Percentiles rank a stretch among this genome's conserved stretches.
Evolutionary conservation across 1,139 yeast species (phyloP).

Genomic region (Magnusiomyces starmeri): DNA sequence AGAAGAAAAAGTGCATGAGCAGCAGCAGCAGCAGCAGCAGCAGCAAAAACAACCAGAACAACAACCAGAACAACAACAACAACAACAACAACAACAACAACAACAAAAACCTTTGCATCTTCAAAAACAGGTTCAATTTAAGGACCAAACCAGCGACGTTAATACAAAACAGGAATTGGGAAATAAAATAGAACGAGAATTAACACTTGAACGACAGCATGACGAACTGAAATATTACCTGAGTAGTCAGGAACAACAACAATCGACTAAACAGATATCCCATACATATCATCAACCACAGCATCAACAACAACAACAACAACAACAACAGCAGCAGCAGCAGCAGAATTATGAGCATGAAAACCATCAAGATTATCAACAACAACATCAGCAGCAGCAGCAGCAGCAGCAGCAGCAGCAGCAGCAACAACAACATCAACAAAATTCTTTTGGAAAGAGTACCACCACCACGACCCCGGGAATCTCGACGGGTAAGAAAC

Average conservation of each 20-base stretch:
- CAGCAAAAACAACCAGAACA: too few relatives aligned
- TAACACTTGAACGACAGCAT: constrained; percentile 14
- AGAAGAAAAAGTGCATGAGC: too few relatives aligned
- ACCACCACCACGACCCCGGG: background rate
- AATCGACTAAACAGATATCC: background rate
- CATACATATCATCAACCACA: background rate
- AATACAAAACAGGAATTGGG: constrained; percentile 7
- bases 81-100: background rate
- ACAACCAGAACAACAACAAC: too few relatives aligned
- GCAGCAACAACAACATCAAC: constrained; percentile 15
- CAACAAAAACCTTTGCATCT: background rate
- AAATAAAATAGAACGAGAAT: constrained; percentile 14
- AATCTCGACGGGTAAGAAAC: constrained; percentile 14
- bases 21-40: too few relatives aligned
- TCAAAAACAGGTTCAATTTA: too few relatives aligned
- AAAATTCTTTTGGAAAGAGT: background rate
- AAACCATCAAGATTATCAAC: constrained; percentile 9
- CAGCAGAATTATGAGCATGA: too few relatives aligned
- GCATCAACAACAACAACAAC: constrained; percentile 17
- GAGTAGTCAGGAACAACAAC: constrained; percentile 12
- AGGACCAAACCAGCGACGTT: too few relatives aligned
- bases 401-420: constrained; percentile 13
- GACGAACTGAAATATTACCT: constrained; percentile 15
- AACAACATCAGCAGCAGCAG: constrained; percentile 7
- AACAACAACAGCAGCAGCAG: constrained; percentile 5